Conservation (phyloP, 2,329 filamentous ascomycete genomes). For the Penicillium sp. region DNA sequence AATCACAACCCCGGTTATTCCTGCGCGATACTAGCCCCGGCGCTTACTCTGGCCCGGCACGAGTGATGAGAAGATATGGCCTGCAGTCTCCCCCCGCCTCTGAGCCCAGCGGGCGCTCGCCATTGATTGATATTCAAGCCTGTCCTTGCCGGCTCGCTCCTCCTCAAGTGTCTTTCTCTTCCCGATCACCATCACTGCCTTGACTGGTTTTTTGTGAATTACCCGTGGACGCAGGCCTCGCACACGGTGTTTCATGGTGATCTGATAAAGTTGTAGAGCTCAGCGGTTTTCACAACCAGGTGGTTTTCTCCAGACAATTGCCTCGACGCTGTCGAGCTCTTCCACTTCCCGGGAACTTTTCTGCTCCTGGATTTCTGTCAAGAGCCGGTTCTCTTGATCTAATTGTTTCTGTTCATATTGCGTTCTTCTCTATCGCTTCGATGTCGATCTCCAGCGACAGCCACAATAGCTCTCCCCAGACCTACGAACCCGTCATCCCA, state of each 20-base stretch:
- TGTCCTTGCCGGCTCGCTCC: constrained; percentile 16
- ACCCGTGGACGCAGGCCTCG: constrained; percentile 33
- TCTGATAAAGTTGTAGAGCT: constrained; percentile 14
- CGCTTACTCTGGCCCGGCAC: constrained; percentile 31
- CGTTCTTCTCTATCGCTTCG: constrained; percentile 2
- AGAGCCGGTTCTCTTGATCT: constrained; percentile 39
- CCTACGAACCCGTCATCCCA: constrained; percentile 39
- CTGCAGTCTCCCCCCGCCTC: constrained; percentile 24
- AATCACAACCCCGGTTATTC: constrained; percentile 15
- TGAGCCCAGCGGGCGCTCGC: constrained; percentile 15
- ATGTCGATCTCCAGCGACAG: constrained; percentile 30
- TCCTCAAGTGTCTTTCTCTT: constrained; percentile 21
- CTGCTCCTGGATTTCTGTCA: constrained; percentile 9
- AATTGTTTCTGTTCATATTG: constrained; percentile 11
- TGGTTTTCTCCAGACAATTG: constrained; percentile 12
- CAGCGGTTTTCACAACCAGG: constrained; percentile 18
- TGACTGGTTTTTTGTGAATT: constrained; percentile 21
- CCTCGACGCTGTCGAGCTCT: constrained; percentile 8
- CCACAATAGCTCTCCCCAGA: constrained; percentile 28
- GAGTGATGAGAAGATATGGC: constrained; percentile 21
- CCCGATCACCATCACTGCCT: constrained; percentile 20
- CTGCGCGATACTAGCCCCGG: constrained; percentile 18
- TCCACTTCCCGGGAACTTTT: constrained; percentile 2
- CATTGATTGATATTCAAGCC: constrained; percentile 33
- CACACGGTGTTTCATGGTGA: constrained; percentile 22